Evolutionary conservation across 768 basidiomycete genomes (phyloP).

Genomic region (Daedaleopsis nitida): DNA sequence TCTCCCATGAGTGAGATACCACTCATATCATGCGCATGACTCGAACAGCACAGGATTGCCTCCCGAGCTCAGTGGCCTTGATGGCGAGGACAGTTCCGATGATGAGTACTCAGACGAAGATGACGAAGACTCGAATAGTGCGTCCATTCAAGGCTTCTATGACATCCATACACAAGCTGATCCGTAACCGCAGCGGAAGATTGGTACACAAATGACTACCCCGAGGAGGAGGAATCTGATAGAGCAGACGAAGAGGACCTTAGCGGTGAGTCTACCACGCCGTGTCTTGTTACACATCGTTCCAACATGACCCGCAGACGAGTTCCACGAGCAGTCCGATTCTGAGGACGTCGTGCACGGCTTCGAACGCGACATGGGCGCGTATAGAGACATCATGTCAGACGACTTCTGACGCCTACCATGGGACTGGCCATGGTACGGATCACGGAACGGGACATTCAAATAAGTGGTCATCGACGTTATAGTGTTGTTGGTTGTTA

Average conservation of each 20-base stretch:
- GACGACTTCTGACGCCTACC: constrained; percentile 1
- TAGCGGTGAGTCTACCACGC: constrained; percentile 14
- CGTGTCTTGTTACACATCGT: background rate
- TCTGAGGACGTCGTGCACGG: constrained; percentile 42
- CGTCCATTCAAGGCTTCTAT: constrained; percentile 19
- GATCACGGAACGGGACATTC: background rate
- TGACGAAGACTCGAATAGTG: constrained; percentile 86
- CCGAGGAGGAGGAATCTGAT: constrained; percentile 50
- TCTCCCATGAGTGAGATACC: too few species aligned
- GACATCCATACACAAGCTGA: background rate
- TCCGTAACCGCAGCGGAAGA: constrained; percentile 59
- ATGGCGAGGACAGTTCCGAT: constrained; percentile 49
- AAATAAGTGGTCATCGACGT: background rate
- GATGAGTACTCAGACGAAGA: constrained; percentile 75
- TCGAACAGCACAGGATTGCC: constrained; percentile 63
- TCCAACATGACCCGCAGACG: constrained; percentile 40
- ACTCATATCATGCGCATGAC: background rate
- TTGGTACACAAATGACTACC: constrained; percentile 85
- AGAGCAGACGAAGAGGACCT: constrained; percentile 16
- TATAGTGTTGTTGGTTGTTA: too few species aligned
- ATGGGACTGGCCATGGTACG: background rate
- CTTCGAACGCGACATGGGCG: constrained; percentile 14
- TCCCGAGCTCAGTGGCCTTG: constrained; percentile 50
- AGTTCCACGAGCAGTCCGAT: constrained; percentile 58
- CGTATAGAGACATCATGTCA: constrained; percentile 10